Conservation (phyloP, 768 basidiomycete species). For the Amanita pseudoporphyria region DNA sequence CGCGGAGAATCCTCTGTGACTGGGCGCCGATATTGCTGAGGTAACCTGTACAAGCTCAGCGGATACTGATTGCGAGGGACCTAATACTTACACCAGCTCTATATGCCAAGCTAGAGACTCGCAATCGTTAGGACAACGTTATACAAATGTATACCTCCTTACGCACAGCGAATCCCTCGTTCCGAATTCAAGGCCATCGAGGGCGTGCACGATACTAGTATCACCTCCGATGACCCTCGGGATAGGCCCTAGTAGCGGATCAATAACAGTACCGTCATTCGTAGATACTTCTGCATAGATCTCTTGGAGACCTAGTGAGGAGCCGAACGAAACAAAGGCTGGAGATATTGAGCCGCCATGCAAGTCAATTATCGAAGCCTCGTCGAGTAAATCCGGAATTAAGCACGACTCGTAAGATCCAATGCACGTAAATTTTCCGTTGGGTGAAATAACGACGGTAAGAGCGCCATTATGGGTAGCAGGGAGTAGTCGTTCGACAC, state of each 20-base stretch:
- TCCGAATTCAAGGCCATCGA: conserved; percentile 63
- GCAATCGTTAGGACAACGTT: not conserved
- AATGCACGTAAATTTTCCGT: conserved; percentile 44
- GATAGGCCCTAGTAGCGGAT: conserved; percentile 36
- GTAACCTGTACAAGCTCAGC: conserved; percentile 30
- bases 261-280: conserved; percentile 52
- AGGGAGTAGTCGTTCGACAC: conserved; percentile 21
- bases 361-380: conserved; percentile 44
- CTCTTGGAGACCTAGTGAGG: conserved; percentile 59
- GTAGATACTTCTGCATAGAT: conserved; percentile 63
- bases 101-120: conserved; percentile 46
- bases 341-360: conserved; percentile 60
- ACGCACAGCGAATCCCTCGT: conserved; percentile 66
- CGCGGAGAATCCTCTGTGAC: conserved; percentile 38
- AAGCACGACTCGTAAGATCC: conserved; percentile 23
- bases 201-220: conserved; percentile 49
- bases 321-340: conserved; percentile 63
- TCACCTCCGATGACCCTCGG: conserved; percentile 44
- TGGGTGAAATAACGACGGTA: conserved; percentile 29
- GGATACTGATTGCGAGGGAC: not conserved
- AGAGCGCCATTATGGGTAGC: conserved; percentile 12
- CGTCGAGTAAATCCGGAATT: conserved; percentile 9
- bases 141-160: not conserved
- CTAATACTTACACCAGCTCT: conserved; percentile 44
- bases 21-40: conserved; percentile 54